Conservation (phyloP, 1,139 yeast species). For the Yamadazyma membranifaciens region DNA sequence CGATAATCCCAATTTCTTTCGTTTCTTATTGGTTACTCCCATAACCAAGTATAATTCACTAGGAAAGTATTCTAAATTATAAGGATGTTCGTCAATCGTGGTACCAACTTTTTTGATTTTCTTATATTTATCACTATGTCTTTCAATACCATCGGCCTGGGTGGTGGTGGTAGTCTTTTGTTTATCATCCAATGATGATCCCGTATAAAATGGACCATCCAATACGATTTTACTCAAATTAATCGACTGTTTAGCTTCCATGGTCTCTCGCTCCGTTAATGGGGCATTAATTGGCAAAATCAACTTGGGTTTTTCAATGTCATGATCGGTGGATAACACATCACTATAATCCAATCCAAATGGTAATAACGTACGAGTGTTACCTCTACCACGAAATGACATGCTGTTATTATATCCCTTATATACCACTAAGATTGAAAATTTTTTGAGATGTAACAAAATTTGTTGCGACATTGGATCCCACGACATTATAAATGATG, state of each 20-base stretch:
- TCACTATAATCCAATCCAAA: conserved; percentile 71
- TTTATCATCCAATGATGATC: conserved; percentile 36
- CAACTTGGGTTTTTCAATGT: conserved; percentile 36
- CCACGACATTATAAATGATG: too few relatives aligned
- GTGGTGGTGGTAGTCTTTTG: conserved; percentile 21
- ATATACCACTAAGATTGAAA: not conserved
- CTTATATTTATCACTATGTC: conserved; percentile 73
- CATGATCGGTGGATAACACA: conserved; percentile 33
- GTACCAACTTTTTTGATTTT: conserved; percentile 74
- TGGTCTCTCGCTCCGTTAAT: conserved; percentile 52
- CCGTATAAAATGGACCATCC: conserved; percentile 80
- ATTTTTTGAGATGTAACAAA: too few relatives aligned
- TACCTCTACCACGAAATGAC: conserved; percentile 6
- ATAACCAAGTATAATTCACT: conserved; percentile 72
- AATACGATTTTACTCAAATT: conserved; percentile 56
- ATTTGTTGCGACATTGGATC: not conserved
- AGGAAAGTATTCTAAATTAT: conserved; percentile 70
- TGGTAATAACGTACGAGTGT: conserved; percentile 45
- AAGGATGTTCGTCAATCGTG: conserved; percentile 83
- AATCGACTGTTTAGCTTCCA: conserved; percentile 63
- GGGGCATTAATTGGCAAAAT: conserved; percentile 70
- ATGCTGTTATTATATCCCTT: not conserved
- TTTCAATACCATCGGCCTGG: conserved; percentile 55
- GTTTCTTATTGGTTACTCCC: conserved; percentile 61
- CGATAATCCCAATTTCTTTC: conserved; percentile 52